Percentiles rank a stretch among this genome's conserved stretches.
These are phyloP conservation scores for Microbotryomycetes sp. DNA, from an alignment of 1,284 basidiomycete genomes.

Conservation along the genomic window DNA sequence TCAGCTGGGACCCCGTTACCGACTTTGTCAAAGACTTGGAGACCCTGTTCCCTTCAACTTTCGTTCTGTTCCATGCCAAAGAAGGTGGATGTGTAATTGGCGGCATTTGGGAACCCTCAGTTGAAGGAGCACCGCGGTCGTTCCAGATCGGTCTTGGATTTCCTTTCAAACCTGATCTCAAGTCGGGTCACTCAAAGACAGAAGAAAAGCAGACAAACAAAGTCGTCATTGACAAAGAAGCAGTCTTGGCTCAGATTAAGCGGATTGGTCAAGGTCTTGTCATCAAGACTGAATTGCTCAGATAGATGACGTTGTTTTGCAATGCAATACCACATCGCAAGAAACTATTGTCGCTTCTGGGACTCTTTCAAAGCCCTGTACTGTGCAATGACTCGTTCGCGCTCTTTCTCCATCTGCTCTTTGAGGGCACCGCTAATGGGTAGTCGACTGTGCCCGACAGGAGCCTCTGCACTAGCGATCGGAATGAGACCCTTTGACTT, in stretches of 20 bases:
- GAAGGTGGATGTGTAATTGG: slow-evolving; percentile 74
- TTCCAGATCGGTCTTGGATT: slow-evolving; percentile 81
- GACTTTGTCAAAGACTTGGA: slow-evolving; percentile 62
- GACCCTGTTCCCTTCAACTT: slow-evolving; percentile 68
- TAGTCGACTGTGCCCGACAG: slow-evolving; percentile 15
- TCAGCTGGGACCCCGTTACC: slow-evolving; percentile 77
- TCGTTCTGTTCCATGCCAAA: slow-evolving; percentile 73
- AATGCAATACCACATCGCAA: background rate
- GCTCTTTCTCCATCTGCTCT: slow-evolving; percentile 63
- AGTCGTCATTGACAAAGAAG: slow-evolving; percentile 64
- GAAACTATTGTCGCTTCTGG: slow-evolving; percentile 44
- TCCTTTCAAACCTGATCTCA: slow-evolving; percentile 51
- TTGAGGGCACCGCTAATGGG: slow-evolving; percentile 49
- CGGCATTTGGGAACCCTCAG: slow-evolving; percentile 73
- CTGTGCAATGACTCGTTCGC: slow-evolving; percentile 56
- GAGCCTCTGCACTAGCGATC: slow-evolving; percentile 12
- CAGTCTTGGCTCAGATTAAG: slow-evolving; percentile 68
- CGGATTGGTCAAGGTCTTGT: slow-evolving; percentile 69
- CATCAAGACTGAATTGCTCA: slow-evolving; percentile 25
- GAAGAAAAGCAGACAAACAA: slow-evolving; percentile 42
- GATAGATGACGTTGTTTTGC: background rate
- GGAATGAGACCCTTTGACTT: slow-evolving; percentile 2
- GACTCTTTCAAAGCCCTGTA: slow-evolving; percentile 64
- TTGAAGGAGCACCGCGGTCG: slow-evolving; percentile 44
- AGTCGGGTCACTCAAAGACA: background rate